Evolutionary conservation across 768 basidiomycete species (phyloP), one percentile per base, ranked within the genome.

Genomic region (Galerina sulciceps): DNA sequence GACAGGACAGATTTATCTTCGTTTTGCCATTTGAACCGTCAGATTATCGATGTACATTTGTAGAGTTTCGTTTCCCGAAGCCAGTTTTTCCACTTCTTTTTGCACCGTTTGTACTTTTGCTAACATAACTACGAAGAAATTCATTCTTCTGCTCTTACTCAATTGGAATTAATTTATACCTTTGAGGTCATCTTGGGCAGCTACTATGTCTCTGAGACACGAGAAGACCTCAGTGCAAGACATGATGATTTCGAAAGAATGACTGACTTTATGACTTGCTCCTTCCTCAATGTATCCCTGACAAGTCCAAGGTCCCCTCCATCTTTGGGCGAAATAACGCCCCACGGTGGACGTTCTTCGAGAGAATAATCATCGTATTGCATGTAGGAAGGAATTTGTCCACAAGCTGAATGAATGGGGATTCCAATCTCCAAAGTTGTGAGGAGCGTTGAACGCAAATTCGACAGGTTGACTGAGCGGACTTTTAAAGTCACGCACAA

Each of bases 41-140:
- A 94, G 70, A 65, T 94, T 94, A 69, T 94, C 91, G 67, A 93
- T 93, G 68, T 94, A 94, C 86, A 88, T 89, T 68, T 94, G 92
- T 54, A 94, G 75, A 6, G 88, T 93, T 56, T 87, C 86, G 62
- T 94, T 94, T 49, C 88, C 89, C 4, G 91, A 89, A 1, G 80
- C 75, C 18, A 94, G 78, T 71, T 90, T 93, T 60, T 93, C 89
- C n/a, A 91, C 82, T 62, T 94, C 93, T 57, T 79, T 80, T 73
- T 94, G 89, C 9, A 90, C 86, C 26, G 76, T 74, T 61, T 89
- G 85, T 2, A 89, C 87, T 60, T 89, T 85, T 14, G 77, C 76
- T 34, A 91, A 69, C 61, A 94, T 79, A 53, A 85, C 93, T 94
- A 41, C 22, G 4, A 31, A 14, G 14, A 8, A 15, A 34, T 47